Evolutionary conservation across 225 moss, liverwort and hornwort genomes (phyloP).

Genomic region (Pleurozium schreberi): DNA sequence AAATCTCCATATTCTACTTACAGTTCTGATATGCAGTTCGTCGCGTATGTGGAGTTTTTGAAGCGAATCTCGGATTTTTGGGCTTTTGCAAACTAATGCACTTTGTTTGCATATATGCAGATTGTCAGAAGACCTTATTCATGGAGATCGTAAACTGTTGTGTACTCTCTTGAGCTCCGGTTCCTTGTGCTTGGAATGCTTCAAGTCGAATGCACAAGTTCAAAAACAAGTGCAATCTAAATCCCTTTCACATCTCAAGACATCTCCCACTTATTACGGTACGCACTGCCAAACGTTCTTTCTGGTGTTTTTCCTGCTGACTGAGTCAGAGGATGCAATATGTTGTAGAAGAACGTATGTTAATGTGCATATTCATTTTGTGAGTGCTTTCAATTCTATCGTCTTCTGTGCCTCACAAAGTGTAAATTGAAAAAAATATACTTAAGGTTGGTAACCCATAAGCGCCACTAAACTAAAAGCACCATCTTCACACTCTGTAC

Average conservation of each 20-base stretch:
- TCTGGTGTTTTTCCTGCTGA: not conserved
- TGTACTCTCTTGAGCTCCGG: conserved; percentile 9
- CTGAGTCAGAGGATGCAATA: not conserved
- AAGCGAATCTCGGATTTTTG: not conserved
- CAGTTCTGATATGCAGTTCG: not conserved
- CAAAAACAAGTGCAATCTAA: not conserved
- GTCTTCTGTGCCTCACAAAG: not conserved
- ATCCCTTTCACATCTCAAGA: conserved; percentile 5
- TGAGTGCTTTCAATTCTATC: not conserved
- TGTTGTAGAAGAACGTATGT: not conserved
- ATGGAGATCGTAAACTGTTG: conserved; percentile 30
- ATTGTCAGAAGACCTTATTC: not conserved
- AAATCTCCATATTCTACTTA: not conserved
- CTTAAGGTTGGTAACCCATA: no score
- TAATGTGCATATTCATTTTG: not conserved
- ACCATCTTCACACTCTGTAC: no score
- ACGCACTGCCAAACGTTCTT: not conserved
- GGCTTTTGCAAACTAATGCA: not conserved
- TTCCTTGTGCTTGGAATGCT: not conserved
- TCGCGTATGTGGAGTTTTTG: not conserved
- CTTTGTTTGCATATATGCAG: not conserved
- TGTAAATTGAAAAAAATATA: not conserved
- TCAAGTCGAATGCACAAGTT: not conserved
- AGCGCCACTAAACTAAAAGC: no score
- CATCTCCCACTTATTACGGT: conserved; percentile 6